Evolutionary conservation across 805 yeast genomes (phyloP), one percentile per base, ranked within the genome.

Genomic region (Ogataea paraovalis): DNA sequence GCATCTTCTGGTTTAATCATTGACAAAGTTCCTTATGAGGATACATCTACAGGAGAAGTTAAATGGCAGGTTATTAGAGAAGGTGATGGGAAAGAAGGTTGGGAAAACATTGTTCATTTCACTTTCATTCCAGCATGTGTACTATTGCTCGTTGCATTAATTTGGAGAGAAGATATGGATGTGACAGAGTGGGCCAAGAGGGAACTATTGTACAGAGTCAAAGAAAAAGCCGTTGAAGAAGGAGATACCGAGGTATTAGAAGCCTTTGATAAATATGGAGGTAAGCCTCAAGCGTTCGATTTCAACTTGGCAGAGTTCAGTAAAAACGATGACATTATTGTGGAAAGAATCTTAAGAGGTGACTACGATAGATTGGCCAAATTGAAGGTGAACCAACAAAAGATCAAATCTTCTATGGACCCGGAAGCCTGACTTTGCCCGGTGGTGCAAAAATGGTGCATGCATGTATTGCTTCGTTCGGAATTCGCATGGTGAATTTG

Each of bases 1-100:
- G 75, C 78, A 19, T 67, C 75, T 21, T 78, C 83, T 34, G 83
- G 85, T 42, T 73, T 79, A 58, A 83, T 87, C 58, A 75, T 88
- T 54, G 96, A 87, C 66, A 87, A 87, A 69, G 79, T 87, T 49
- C 96, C 96, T 39, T 86, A 79, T 64, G 86, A 83, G 68, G 94
- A 85, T 67, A 82, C 85, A 39, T 72, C 80, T 36, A 82, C 87
- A 16, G 96, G 96, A 33, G 85, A 82, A 59, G 77, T 87, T 58
- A 80, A 82, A 59, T 87, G 94, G 95, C 77, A 80, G 58, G 70
- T 87, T 47, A 81, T 88, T 41, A 76, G 94, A 52, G 89, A 81
- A 62, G 67, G 64, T 13, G 79, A 83, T 45, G 81, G 78, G 58
- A 82, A 81, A 61, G 95, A 87, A 70, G 95, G 95, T 42, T 87